Conservation (phyloP, 495 filamentous ascomycete species). For the Xylaria venustula region DNA sequence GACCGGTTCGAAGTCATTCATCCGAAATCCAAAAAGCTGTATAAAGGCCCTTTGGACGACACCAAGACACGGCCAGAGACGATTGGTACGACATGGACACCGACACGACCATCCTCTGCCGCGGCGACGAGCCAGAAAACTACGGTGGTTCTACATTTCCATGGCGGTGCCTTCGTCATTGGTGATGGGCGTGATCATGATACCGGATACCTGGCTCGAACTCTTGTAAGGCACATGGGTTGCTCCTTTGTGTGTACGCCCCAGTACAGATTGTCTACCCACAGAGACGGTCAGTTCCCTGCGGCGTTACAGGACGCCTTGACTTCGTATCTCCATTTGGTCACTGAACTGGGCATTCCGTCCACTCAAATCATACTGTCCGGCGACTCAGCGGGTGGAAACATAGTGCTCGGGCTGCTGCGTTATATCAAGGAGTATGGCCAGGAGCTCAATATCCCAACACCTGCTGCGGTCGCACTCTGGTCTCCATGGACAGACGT, state of each 20-base stretch:
- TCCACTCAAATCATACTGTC: slow-evolving; percentile 25
- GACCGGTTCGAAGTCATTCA: slow-evolving; percentile 1
- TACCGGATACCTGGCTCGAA: slow-evolving; percentile 28
- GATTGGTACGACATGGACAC: slow-evolving; percentile 5
- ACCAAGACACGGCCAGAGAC: background rate
- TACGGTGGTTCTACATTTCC: slow-evolving; percentile 24
- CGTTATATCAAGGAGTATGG: slow-evolving; percentile 32
- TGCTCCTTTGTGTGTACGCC: slow-evolving; percentile 26
- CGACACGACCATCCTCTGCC: background rate
- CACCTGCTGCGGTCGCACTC: background rate
- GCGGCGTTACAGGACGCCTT: slow-evolving; percentile 48
- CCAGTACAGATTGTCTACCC: slow-evolving; percentile 39
- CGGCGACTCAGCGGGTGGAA: slow-evolving; percentile 30
- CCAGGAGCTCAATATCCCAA: background rate
- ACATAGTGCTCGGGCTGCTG: slow-evolving; percentile 33
- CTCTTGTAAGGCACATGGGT: slow-evolving; percentile 15
- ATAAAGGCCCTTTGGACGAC: slow-evolving; percentile 3
- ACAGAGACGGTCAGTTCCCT: slow-evolving; percentile 34
- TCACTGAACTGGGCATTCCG: slow-evolving; percentile 31
- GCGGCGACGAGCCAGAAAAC: background rate
- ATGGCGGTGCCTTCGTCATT: slow-evolving; percentile 49
- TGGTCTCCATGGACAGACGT: slow-evolving; percentile 11
- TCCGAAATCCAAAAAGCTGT: background rate
- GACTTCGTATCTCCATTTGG: slow-evolving; percentile 38
- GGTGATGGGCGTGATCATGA: slow-evolving; percentile 31